Conservation (phyloP, 345 rosid species). For the Camelina hispida region DNA sequence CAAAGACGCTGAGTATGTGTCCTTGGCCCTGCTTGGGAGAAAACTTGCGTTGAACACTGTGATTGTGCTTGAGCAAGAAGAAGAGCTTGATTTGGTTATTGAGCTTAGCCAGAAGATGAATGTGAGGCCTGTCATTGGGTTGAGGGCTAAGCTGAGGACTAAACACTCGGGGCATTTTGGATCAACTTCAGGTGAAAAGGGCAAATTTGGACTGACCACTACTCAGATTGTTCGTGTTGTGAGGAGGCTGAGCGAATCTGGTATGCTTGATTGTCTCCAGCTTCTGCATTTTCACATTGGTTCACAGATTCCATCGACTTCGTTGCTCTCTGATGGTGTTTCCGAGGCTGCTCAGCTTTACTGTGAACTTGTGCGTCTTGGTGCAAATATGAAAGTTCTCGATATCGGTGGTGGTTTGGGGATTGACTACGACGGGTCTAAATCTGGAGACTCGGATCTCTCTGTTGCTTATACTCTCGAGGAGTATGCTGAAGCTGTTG, state of each 20-base stretch:
- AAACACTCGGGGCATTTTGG: slow-evolving; percentile 97
- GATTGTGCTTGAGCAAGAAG: slow-evolving; percentile 93
- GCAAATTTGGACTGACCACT: slow-evolving; percentile 87
- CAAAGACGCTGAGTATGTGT: slow-evolving; percentile 81
- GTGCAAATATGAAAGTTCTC: slow-evolving; percentile 79
- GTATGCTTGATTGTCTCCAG: slow-evolving; percentile 89
- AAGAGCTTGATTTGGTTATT: slow-evolving; percentile 85
- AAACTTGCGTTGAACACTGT: slow-evolving; percentile 76
- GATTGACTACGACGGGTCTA: slow-evolving; percentile 93
- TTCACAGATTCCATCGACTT: slow-evolving; percentile 87
- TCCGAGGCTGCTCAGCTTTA: slow-evolving; percentile 92
- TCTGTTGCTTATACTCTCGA: slow-evolving; percentile 84
- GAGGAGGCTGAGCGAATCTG: slow-evolving; percentile 59
- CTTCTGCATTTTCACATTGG: slow-evolving; percentile 93
- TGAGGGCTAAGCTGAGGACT: slow-evolving; percentile 97
- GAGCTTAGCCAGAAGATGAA: slow-evolving; percentile 66
- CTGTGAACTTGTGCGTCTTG: slow-evolving; percentile 86
- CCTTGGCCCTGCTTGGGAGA: slow-evolving; percentile 75
- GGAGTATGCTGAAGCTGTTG: slow-evolving; percentile 90
- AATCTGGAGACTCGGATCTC: slow-evolving; percentile 79
- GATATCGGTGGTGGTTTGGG: slow-evolving; percentile 97
- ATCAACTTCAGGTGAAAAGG: slow-evolving; percentile 92
- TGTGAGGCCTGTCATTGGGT: slow-evolving; percentile 75
- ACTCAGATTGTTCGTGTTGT: slow-evolving; percentile 79
- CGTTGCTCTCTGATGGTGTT: slow-evolving; percentile 73